Evolutionary conservation across 495 filamentous ascomycete genomes (phyloP).

Genomic region (Aspergillus funiculosus): DNA sequence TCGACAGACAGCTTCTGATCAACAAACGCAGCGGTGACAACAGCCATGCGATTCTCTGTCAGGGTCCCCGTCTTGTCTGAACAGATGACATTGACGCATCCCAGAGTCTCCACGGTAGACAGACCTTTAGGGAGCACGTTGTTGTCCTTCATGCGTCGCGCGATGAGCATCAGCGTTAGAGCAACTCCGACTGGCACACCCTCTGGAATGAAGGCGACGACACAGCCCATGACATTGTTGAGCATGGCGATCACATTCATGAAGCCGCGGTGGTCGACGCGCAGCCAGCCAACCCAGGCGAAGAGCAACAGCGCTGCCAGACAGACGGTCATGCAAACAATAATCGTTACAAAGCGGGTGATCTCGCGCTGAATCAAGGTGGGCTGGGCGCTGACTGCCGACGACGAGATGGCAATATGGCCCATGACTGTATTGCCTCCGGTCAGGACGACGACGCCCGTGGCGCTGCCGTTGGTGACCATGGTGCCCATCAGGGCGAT

Average conservation of each 20-base stretch:
- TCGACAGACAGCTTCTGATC: slow-evolving; percentile 60
- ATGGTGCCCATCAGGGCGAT: slow-evolving; percentile 65
- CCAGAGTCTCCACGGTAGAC: slow-evolving; percentile 64
- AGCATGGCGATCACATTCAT: slow-evolving; percentile 63
- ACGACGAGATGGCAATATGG: slow-evolving; percentile 59
- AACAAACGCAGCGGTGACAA: slow-evolving; percentile 13
- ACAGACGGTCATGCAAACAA: slow-evolving; percentile 48
- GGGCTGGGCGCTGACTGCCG: slow-evolving; percentile 49
- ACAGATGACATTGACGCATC: slow-evolving; percentile 61
- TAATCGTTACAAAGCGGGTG: slow-evolving; percentile 57
- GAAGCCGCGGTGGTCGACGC: slow-evolving; percentile 51
- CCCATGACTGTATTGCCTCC: slow-evolving; percentile 59
- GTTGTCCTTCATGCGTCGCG: slow-evolving; percentile 56
- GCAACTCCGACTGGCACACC: slow-evolving; percentile 61
- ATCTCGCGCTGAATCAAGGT: slow-evolving; percentile 61
- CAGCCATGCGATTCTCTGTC: slow-evolving; percentile 41
- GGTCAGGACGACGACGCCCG: slow-evolving; percentile 54
- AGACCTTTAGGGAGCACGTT: slow-evolving; percentile 61
- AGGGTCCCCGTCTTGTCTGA: slow-evolving; percentile 67
- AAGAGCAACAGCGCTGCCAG: slow-evolving; percentile 4
- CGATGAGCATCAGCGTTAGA: slow-evolving; percentile 49
- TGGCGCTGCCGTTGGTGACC: slow-evolving; percentile 53
- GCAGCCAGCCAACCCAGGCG: slow-evolving; percentile 52
- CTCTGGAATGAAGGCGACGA: slow-evolving; percentile 66
- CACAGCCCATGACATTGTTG: slow-evolving; percentile 54